These are phyloP conservation scores for Amaranthus cruentus DNA, from an alignment of 148 eudicot species.

Conservation along the genomic window DNA sequence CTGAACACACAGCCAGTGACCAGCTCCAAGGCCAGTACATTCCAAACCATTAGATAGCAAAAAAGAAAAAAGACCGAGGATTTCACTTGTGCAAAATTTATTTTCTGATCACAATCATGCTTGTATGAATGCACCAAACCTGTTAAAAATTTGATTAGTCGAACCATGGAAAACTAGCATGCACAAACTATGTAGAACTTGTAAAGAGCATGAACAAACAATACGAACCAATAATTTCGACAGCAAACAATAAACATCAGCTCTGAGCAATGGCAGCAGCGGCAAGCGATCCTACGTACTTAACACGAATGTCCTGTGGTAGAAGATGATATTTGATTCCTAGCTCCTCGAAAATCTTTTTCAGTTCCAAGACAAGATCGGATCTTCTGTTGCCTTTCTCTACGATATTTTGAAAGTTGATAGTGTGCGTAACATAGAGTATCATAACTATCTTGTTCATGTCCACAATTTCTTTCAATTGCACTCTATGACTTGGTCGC, in stretches of 20 bases:
- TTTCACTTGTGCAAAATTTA: no score
- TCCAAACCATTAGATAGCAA: no score
- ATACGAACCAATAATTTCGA: no score
- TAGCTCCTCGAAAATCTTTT: slow-evolving; percentile 63
- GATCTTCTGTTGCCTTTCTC: slow-evolving; percentile 60
- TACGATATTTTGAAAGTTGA: slow-evolving; percentile 60
- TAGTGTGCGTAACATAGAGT: slow-evolving; percentile 62
- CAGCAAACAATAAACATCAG: not conserved
- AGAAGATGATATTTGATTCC: slow-evolving; percentile 54
- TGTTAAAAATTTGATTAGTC: no score
- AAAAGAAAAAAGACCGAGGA: no score
- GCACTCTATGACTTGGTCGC: slow-evolving; percentile 56
- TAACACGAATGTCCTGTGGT: slow-evolving; percentile 61
- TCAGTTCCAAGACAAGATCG: slow-evolving; percentile 58
- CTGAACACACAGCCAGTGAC: no score
- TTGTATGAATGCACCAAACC: no score
- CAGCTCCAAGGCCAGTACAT: no score
- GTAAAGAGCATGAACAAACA: no score
- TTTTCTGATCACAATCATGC: no score
- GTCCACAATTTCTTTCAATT: slow-evolving; percentile 59
- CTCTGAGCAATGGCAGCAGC: slow-evolving; percentile 17
- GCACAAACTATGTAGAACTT: no score
- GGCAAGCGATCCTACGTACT: slow-evolving; percentile 28
- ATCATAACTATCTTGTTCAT: slow-evolving; percentile 69
- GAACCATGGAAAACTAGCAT: no score